A percentile compares a stretch with the other conserved stretches of the same genome.
phyloP scores from a whole-genome alignment of 257 asterid genomes.

The Euphrasia confusa region DNA sequence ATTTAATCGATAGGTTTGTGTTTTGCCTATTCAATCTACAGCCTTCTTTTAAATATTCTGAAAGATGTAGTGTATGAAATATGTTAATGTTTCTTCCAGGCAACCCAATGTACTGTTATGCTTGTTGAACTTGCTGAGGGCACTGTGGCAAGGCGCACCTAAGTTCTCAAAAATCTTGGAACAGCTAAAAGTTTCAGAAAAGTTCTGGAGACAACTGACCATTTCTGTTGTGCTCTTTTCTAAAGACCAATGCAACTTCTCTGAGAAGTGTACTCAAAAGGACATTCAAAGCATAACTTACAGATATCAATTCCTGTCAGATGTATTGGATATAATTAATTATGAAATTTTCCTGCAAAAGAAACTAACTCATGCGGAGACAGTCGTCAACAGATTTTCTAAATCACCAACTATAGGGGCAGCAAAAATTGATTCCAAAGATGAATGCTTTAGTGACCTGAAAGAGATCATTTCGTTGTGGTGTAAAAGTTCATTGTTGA shows the following conservation, averaged over 20 bases:
- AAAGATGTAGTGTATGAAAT: slow-evolving; percentile 7
- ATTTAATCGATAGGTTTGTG: slow-evolving; percentile 53
- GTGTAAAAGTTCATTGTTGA: slow-evolving; percentile 48
- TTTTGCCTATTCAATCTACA: slow-evolving; percentile 2
- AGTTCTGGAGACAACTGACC: slow-evolving; percentile 71
- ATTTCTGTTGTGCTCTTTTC: slow-evolving; percentile 39
- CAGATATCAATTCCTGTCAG: slow-evolving; percentile 49
- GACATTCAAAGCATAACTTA: slow-evolving; percentile 45
- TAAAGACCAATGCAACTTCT: slow-evolving; percentile 25
- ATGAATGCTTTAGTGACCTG: slow-evolving; percentile 35
- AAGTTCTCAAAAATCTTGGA: slow-evolving; percentile 65
- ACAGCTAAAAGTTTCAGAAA: slow-evolving; percentile 49
- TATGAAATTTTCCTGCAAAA: slow-evolving; percentile 77
- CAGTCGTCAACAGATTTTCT: slow-evolving; percentile 41
- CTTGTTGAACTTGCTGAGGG: slow-evolving; percentile 65
- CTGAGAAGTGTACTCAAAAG: slow-evolving; percentile 36
- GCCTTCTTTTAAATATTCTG: slow-evolving; percentile 11
- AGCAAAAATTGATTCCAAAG: slow-evolving; percentile 25
- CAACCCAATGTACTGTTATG: slow-evolving; percentile 49
- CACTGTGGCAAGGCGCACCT: slow-evolving; percentile 94
- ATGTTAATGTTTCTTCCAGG: slow-evolving; percentile 39
- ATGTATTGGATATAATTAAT: slow-evolving; percentile 64
- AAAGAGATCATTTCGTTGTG: slow-evolving; percentile 55
- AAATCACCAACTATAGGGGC: slow-evolving; percentile 34
- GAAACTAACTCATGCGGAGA: slow-evolving; percentile 56